Percentiles rank a stretch among this genome's conserved stretches.
Conservation (phyloP, 208 protist genomes). For the Leishmania martiniquensis region DNA sequence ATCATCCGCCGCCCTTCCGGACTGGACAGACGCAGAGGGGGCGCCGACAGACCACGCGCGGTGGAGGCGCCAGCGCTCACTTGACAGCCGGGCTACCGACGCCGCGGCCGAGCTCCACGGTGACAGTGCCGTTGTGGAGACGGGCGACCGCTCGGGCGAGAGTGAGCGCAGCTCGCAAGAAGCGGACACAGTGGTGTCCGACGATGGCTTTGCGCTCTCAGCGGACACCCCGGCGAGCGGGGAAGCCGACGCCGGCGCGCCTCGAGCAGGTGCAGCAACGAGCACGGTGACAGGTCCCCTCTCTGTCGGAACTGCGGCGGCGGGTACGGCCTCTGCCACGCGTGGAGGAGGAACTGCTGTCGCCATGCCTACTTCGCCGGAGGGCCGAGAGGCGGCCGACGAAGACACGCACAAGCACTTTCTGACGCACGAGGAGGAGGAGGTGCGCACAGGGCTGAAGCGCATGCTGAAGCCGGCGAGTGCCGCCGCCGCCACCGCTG, state of each 20-base stretch:
- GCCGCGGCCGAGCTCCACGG: not conserved
- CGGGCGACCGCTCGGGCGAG: not conserved
- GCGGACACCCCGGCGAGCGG: not conserved
- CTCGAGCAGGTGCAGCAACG: not conserved
- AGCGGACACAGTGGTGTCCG: constrained; percentile 34
- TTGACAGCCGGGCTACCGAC: not conserved
- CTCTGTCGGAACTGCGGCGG: not conserved
- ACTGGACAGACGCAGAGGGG: constrained; percentile 31
- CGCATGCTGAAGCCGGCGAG: constrained; percentile 32
- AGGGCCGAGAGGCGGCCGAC: constrained; percentile 12
- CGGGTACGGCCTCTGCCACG: not conserved
- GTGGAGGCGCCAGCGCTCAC: not conserved
- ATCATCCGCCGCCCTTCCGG: constrained; percentile 15
- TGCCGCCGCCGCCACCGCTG: not conserved
- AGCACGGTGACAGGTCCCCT: not conserved
- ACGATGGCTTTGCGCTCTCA: constrained; percentile 32
- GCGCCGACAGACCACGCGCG: constrained; percentile 4
- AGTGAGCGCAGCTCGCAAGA: not conserved
- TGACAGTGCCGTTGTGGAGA: not conserved
- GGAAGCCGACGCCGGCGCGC: not conserved
- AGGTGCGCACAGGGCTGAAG: constrained; percentile 39
- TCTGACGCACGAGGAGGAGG: constrained; percentile 29
- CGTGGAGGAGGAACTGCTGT: not conserved
- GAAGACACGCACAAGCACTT: constrained; percentile 29
- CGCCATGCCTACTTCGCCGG: not conserved